These are phyloP conservation scores for Sarcodon sp. DNA, from an alignment of 768 basidiomycete genomes.

Conservation along the genomic window DNA sequence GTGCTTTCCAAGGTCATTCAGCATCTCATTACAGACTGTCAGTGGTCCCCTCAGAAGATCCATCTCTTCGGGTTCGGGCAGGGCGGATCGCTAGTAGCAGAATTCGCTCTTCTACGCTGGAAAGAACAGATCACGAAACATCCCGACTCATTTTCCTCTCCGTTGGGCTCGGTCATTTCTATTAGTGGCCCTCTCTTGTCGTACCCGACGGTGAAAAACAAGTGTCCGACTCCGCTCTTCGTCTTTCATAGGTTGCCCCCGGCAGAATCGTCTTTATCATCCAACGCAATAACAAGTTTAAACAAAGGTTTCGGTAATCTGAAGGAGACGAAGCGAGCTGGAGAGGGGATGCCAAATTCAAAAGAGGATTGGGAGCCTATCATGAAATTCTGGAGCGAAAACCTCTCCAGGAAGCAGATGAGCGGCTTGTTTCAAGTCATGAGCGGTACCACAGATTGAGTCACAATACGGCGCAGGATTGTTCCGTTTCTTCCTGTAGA, in stretches of 20 bases:
- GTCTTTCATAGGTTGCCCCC: constrained; percentile 42
- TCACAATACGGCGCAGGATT: too few relatives aligned
- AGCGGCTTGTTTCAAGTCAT: constrained; percentile 63
- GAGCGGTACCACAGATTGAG: constrained; percentile 3
- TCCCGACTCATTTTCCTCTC: constrained; percentile 4
- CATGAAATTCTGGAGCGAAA: constrained; percentile 81
- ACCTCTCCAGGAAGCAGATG: constrained; percentile 36
- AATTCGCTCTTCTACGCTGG: constrained; percentile 49
- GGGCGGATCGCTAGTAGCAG: constrained; percentile 68
- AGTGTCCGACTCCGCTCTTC: constrained; percentile 49
- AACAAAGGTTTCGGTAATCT: constrained; percentile 45
- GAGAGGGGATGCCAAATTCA: constrained; percentile 62
- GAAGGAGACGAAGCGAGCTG: constrained; percentile 31
- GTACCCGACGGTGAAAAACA: constrained; percentile 46
- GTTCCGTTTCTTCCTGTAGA: too few relatives aligned
- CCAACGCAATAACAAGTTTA: constrained; percentile 36
- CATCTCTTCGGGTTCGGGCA: constrained; percentile 87
- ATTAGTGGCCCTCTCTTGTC: constrained; percentile 68
- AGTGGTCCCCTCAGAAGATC: constrained; percentile 57
- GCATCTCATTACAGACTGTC: constrained; percentile 44
- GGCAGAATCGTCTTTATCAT: constrained; percentile 27
- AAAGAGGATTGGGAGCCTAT: constrained; percentile 72
- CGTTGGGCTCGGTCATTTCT: constrained; percentile 55
- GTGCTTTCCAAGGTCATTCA: constrained; percentile 37
- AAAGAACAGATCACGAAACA: constrained; percentile 8